Conservation (phyloP, 129 eudicot species). For the Centaurea solstitialis region DNA sequence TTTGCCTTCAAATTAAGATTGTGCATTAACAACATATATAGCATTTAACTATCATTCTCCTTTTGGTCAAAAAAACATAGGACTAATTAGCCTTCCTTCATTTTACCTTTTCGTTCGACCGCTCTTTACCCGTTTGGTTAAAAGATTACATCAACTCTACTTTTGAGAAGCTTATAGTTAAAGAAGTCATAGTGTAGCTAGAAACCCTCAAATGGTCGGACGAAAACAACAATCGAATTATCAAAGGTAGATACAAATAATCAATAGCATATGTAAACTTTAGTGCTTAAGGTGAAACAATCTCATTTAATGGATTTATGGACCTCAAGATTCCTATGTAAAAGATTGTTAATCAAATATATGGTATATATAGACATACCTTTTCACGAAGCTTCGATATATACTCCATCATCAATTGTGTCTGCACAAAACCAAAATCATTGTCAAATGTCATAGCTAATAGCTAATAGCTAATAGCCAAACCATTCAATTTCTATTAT, state of each 20-base stretch:
- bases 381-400: background rate
- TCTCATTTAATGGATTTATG: background rate
- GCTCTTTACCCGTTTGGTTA: background rate
- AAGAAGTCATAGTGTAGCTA: too few species aligned
- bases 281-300: background rate
- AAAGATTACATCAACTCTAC: background rate
- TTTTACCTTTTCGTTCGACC: background rate
- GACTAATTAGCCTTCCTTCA: background rate
- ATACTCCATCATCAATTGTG: conserved; percentile 9
- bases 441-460: background rate
- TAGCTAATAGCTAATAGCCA: background rate
- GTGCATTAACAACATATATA: too few species aligned
- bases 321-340: background rate
- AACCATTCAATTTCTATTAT: background rate
- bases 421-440: background rate
- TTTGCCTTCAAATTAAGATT: background rate
- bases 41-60: too few species aligned
- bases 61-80: too few species aligned
- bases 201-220: too few species aligned
- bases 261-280: too few species aligned
- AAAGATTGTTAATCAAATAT: background rate
- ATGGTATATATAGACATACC: background rate
- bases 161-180: background rate
- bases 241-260: background rate
- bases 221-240: background rate